Conservation (phyloP, 2,329 filamentous ascomycete species). For the Tolypocladium ovalisporum region DNA sequence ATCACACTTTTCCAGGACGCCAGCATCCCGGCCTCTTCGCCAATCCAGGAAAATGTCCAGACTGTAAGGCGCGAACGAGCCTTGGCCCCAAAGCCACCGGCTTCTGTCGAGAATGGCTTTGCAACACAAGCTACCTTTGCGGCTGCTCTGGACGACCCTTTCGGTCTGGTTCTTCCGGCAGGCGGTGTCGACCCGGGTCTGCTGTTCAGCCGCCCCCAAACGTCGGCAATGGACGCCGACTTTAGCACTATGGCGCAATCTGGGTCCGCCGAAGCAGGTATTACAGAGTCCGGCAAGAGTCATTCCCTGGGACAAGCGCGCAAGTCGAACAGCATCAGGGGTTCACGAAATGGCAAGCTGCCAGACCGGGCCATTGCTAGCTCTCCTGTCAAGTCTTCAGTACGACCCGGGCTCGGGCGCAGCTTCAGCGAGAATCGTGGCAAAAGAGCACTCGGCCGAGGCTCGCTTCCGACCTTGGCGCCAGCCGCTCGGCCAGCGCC, state of each 20-base stretch:
- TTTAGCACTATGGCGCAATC: constrained; percentile 19
- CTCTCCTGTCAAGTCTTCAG: constrained; percentile 41
- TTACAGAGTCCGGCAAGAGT: constrained; percentile 13
- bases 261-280: constrained; percentile 15
- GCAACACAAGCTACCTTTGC: constrained; percentile 31
- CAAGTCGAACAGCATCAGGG: constrained; percentile 33
- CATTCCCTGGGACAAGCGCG: constrained; percentile 20
- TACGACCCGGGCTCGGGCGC: constrained; percentile 38
- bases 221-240: constrained; percentile 31
- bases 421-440: constrained; percentile 44
- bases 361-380: constrained; percentile 29
- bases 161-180: constrained; percentile 32
- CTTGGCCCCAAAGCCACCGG: constrained; percentile 39
- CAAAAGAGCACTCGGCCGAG: constrained; percentile 27
- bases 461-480: constrained; percentile 35
- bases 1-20: constrained; percentile 44
- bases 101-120: constrained; percentile 12
- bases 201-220: constrained; percentile 41
- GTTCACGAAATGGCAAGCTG: constrained; percentile 28
- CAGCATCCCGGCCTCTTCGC: constrained; percentile 17
- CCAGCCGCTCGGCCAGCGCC: constrained; percentile 29
- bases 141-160: constrained; percentile 37
- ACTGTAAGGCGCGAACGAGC: constrained; percentile 30
- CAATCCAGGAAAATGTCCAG: constrained; percentile 24
- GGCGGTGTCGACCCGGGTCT: constrained; percentile 49